These are phyloP conservation scores for Adenanthera pavonina DNA, from an alignment of 306 rosid genomes.

Conservation along the genomic window DNA sequence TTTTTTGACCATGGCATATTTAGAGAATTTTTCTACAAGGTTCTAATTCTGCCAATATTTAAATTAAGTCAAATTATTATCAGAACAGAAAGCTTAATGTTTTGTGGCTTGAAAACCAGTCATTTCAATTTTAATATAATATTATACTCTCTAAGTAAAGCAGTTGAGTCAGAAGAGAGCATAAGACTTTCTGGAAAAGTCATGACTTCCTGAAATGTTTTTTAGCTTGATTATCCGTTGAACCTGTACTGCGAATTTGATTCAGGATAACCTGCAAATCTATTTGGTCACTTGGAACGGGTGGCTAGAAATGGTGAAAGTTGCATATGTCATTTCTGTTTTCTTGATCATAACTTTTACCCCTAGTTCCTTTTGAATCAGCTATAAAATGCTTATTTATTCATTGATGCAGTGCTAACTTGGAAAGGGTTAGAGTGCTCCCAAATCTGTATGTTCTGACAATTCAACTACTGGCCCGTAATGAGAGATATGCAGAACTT, in stretches of 20 bases:
- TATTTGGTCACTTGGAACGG: slow-evolving; percentile 20
- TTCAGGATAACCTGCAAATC: slow-evolving; percentile 28
- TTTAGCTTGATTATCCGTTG: slow-evolving; percentile 27
- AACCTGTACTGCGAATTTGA: slow-evolving; percentile 17
- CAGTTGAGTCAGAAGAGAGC: slow-evolving; percentile 1
- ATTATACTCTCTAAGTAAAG: slow-evolving; percentile 22
- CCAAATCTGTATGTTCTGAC: slow-evolving; percentile 75
- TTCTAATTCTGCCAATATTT: not conserved
- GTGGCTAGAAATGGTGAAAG: slow-evolving; percentile 35
- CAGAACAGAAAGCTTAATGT: slow-evolving; percentile 17
- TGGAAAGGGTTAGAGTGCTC: slow-evolving; percentile 75
- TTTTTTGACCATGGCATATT: not conserved
- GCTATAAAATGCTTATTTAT: slow-evolving; percentile 28
- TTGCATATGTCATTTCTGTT: slow-evolving; percentile 16
- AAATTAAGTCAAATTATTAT: slow-evolving; percentile 3
- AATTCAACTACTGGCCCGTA: slow-evolving; percentile 76
- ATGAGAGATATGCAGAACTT: slow-evolving; percentile 83
- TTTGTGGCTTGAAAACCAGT: slow-evolving; percentile 14
- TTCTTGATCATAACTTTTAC: slow-evolving; percentile 26
- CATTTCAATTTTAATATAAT: not conserved
- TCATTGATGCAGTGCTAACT: slow-evolving; percentile 67
- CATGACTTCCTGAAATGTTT: not conserved
- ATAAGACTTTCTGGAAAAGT: not conserved
- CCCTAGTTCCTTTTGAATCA: slow-evolving; percentile 4
- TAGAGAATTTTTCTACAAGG: not conserved